Conservation (phyloP, 371 early-diverging fungal genomes). For the Mortierella sp. region DNA sequence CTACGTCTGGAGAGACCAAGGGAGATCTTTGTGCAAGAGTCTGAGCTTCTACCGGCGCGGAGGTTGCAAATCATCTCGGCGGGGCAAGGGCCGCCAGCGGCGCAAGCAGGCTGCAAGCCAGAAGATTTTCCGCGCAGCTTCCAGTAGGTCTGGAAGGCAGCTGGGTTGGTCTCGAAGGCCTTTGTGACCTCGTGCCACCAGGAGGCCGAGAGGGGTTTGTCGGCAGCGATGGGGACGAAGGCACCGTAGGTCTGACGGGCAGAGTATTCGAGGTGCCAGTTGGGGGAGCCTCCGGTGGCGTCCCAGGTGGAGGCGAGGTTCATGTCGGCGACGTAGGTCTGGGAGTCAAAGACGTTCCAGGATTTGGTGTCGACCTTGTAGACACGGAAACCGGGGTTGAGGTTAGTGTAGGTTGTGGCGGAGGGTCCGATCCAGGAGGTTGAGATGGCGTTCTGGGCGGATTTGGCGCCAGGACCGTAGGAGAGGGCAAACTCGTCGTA, state of each 20-base stretch:
- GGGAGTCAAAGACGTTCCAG: conserved; percentile 69
- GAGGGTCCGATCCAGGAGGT: conserved; percentile 69
- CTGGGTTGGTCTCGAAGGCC: conserved; percentile 61
- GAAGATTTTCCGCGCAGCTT: conserved; percentile 62
- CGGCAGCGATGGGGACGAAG: conserved; percentile 37
- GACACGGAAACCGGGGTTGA: conserved; percentile 71
- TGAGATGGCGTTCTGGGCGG: conserved; percentile 61
- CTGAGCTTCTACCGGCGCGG: conserved; percentile 66
- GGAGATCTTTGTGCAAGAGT: conserved; percentile 28
- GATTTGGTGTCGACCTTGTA: conserved; percentile 68
- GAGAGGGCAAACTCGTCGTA: conserved; percentile 69
- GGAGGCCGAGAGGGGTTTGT: conserved; percentile 61
- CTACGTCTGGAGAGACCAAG: conserved; percentile 10
- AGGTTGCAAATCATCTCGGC: conserved; percentile 63
- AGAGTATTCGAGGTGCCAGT: conserved; percentile 75
- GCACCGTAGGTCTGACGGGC: conserved; percentile 62
- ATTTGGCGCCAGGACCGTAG: conserved; percentile 59
- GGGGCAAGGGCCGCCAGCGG: conserved; percentile 62
- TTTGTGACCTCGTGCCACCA: conserved; percentile 75
- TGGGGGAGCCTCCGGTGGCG: conserved; percentile 47
- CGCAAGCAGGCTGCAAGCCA: conserved; percentile 23
- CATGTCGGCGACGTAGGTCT: conserved; percentile 68
- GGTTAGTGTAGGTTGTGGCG: conserved; percentile 63
- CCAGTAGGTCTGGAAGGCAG: conserved; percentile 64
- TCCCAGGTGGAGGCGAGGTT: conserved; percentile 61